Conservation (phyloP, 116 monocot species). For the Papilionanthe hybrid region DNA sequence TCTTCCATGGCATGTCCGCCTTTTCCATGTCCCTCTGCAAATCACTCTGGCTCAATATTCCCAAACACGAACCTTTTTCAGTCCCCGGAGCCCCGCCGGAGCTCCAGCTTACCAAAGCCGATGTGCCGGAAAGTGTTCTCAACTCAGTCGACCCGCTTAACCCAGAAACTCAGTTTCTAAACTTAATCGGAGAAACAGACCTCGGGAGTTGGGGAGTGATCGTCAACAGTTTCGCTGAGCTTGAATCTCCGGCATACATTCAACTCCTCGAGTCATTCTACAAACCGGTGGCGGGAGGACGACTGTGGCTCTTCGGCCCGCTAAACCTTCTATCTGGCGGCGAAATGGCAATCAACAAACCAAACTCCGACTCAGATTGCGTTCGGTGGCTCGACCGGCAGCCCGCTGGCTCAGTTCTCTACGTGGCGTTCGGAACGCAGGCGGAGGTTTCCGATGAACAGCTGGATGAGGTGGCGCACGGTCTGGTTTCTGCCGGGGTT, state of each 20-base stretch:
- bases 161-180: slow-evolving; percentile 7
- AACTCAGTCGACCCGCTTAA: neutral
- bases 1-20: slow-evolving; percentile 30
- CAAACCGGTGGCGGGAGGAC: neutral
- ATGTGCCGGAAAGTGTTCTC: neutral
- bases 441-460: slow-evolving; percentile 12
- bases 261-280: slow-evolving; percentile 13
- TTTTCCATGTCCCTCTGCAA: slow-evolving; percentile 25
- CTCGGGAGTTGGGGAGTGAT: slow-evolving; percentile 18
- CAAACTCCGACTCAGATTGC: neutral
- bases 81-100: neutral
- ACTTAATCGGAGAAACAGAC: neutral
- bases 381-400: slow-evolving; percentile 22
- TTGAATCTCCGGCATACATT: slow-evolving; percentile 4
- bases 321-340: neutral
- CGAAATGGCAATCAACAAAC: neutral
- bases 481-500: slow-evolving; percentile 11
- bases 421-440: slow-evolving; percentile 35
- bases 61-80: neutral
- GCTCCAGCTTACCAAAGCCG: neutral
- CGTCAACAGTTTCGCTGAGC: slow-evolving; percentile 17
- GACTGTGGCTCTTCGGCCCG: slow-evolving; percentile 22
- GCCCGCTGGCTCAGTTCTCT: slow-evolving; percentile 17
- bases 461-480: slow-evolving; percentile 19
- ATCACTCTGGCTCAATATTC: slow-evolving; percentile 8